These are phyloP conservation scores for Helminthosporium solani DNA, from an alignment of 2,329 filamentous ascomycete genomes.

Conservation along the genomic window DNA sequence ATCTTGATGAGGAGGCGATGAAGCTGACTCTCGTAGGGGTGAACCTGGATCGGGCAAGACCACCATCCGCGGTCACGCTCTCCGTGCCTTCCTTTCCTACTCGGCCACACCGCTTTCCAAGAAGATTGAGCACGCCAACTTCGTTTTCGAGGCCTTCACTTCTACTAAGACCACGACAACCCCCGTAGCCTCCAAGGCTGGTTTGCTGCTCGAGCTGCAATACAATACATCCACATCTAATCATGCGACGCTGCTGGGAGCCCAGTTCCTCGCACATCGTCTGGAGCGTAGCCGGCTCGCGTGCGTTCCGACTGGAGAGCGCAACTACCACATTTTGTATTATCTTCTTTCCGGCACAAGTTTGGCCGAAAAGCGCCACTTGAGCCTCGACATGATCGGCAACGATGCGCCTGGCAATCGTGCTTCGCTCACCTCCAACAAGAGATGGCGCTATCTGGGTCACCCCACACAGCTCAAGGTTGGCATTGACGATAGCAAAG, in stretches of 20 bases:
- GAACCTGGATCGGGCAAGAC: conserved; percentile 97
- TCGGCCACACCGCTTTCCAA: conserved; percentile 90
- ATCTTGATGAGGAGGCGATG: neutral
- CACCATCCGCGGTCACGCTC: conserved; percentile 83
- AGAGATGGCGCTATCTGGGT: conserved; percentile 93
- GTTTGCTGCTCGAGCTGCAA: conserved; percentile 92
- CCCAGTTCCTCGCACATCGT: conserved; percentile 90
- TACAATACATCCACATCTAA: conserved; percentile 87
- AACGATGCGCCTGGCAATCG: conserved; percentile 56
- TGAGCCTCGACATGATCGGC: conserved; percentile 63
- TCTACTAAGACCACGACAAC: conserved; percentile 97
- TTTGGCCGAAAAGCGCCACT: conserved; percentile 81
- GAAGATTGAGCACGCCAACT: conserved; percentile 89
- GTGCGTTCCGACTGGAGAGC: conserved; percentile 89
- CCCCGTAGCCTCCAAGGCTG: conserved; percentile 91
- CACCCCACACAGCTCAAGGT: conserved; percentile 97
- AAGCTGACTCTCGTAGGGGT: conserved; percentile 60
- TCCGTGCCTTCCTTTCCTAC: conserved; percentile 82
- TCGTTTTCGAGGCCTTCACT: conserved; percentile 93
- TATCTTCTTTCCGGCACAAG: conserved; percentile 93
- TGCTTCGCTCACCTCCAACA: conserved; percentile 61
- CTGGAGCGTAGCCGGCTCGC: conserved; percentile 89
- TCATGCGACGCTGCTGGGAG: conserved; percentile 85
- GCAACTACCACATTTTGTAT: conserved; percentile 94
- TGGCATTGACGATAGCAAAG: conserved; percentile 92